Evolutionary conservation across 345 rosid species (phyloP).

Genomic region (Aegle marmelos): DNA sequence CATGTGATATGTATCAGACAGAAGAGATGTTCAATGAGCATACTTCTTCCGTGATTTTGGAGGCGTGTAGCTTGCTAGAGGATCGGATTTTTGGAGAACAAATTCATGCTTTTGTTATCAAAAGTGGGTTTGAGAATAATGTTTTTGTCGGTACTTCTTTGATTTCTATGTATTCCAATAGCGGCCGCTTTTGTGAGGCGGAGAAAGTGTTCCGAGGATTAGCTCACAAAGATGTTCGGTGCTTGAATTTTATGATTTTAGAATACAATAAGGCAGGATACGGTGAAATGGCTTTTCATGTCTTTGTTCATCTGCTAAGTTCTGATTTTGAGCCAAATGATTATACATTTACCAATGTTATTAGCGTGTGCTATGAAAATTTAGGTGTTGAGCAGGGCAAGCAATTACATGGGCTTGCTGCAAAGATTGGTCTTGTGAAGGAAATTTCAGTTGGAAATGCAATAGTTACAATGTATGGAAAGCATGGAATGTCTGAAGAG

Average conservation of each 20-base stretch:
- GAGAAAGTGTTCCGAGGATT: slow-evolving; percentile 21
- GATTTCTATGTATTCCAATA: slow-evolving; percentile 28
- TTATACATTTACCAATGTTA: slow-evolving; percentile 33
- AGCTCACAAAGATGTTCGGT: slow-evolving; percentile 26
- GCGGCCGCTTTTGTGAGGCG: slow-evolving; percentile 20
- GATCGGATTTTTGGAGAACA: slow-evolving; percentile 28
- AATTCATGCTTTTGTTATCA: slow-evolving; percentile 28
- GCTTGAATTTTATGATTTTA: slow-evolving; percentile 36
- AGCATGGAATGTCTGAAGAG: slow-evolving; percentile 23
- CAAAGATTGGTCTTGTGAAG: slow-evolving; percentile 23
- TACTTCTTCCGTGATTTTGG: slow-evolving; percentile 33
- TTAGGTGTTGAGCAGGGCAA: slow-evolving; percentile 27
- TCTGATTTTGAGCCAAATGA: slow-evolving; percentile 27
- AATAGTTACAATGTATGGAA: slow-evolving; percentile 31
- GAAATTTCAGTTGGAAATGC: slow-evolving; percentile 36
- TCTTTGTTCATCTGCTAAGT: slow-evolving; percentile 17
- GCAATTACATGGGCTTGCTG: slow-evolving; percentile 35
- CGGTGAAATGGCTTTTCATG: slow-evolving; percentile 20
- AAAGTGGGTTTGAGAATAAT: slow-evolving; percentile 33
- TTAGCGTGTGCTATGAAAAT: slow-evolving; percentile 23
- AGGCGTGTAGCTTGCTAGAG: slow-evolving; percentile 23
- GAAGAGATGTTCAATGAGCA: slow-evolving; percentile 35
- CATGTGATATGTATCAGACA: slow-evolving; percentile 13
- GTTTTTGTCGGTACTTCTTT: slow-evolving; percentile 34
- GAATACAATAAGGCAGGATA: slow-evolving; percentile 29